Evolutionary conservation across 352 stramenopile genomes (phyloP).

Genomic region (Phytophthora pistaciae): DNA sequence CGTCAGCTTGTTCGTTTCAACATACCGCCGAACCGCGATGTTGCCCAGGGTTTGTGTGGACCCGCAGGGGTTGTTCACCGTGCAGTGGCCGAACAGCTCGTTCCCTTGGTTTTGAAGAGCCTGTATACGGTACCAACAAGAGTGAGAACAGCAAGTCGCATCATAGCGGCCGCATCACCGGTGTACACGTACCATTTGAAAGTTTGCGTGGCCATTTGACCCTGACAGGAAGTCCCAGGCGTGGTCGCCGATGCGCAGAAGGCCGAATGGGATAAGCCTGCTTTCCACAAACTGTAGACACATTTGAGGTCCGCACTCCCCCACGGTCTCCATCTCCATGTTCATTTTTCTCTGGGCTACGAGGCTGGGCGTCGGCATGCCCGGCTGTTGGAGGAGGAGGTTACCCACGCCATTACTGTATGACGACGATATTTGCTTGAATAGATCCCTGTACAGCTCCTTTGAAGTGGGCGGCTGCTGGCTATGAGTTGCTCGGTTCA

Average conservation of each 20-base stretch:
- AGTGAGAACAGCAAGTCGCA: not conserved
- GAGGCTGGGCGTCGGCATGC: constrained; percentile 27
- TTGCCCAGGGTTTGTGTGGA: constrained; percentile 46
- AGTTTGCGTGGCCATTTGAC: constrained; percentile 28
- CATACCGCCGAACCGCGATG: constrained; percentile 52
- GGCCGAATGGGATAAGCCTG: constrained; percentile 42
- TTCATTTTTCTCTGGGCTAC: constrained; percentile 48
- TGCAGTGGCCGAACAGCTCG: constrained; percentile 58
- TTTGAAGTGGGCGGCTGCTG: constrained; percentile 13
- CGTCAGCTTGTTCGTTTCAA: constrained; percentile 53
- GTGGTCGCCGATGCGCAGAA: constrained; percentile 40
- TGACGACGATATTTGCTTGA: constrained; percentile 42
- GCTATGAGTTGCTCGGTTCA: not conserved
- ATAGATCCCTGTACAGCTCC: constrained; percentile 51
- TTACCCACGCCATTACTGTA: constrained; percentile 29
- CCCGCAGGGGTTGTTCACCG: constrained; percentile 40
- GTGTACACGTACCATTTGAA: constrained; percentile 47
- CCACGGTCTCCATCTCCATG: constrained; percentile 55
- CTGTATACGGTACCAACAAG: constrained; percentile 25
- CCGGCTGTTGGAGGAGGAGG: constrained; percentile 45
- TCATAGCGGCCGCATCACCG: not conserved
- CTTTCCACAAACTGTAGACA: constrained; percentile 61
- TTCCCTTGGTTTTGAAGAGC: constrained; percentile 50
- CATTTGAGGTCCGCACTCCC: constrained; percentile 42
- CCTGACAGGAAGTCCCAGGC: constrained; percentile 56